These are phyloP conservation scores for Ascomycota sp. DNA, from an alignment of 2,329 filamentous ascomycete species.

Conservation along the genomic window DNA sequence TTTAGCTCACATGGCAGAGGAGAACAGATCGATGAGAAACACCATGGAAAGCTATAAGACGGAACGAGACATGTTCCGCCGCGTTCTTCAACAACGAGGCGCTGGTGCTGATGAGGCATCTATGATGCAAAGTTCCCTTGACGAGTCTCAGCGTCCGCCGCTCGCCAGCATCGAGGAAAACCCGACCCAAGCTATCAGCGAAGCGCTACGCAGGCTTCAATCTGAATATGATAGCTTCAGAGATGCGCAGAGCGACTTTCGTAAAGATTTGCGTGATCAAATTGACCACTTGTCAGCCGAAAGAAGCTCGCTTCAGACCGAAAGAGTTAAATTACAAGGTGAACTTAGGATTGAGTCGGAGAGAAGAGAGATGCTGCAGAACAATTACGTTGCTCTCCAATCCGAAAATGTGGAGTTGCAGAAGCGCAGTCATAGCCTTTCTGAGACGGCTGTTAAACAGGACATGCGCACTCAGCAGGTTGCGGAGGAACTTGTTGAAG, in stretches of 20 bases:
- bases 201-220: conserved; percentile 71
- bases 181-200: conserved; percentile 43
- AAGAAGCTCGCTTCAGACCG: conserved; percentile 63
- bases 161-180: conserved; percentile 38
- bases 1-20: conserved; percentile 59
- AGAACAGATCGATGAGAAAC: conserved; percentile 60
- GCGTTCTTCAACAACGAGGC: conserved; percentile 61
- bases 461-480: conserved; percentile 81
- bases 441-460: conserved; percentile 72
- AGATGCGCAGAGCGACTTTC: conserved; percentile 64
- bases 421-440: conserved; percentile 55
- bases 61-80: conserved; percentile 93
- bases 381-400: conserved; percentile 68
- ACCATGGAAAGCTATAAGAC: conserved; percentile 86
- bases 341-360: conserved; percentile 67
- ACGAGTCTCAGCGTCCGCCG: conserved; percentile 31
- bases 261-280: conserved; percentile 66
- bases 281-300: conserved; percentile 63
- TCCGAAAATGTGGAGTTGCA: conserved; percentile 72
- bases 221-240: conserved; percentile 77
- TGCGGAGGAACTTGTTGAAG: conserved; percentile 80
- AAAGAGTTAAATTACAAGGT: conserved; percentile 60
- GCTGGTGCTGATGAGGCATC: conserved; percentile 41
- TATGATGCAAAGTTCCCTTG: conserved; percentile 51
- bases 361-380: conserved; percentile 73